A percentile compares a stretch with the other conserved stretches of the same genome.
Evolutionary conservation across 2,329 filamentous ascomycete genomes (phyloP).

Genomic region (Penicillium paneum): DNA sequence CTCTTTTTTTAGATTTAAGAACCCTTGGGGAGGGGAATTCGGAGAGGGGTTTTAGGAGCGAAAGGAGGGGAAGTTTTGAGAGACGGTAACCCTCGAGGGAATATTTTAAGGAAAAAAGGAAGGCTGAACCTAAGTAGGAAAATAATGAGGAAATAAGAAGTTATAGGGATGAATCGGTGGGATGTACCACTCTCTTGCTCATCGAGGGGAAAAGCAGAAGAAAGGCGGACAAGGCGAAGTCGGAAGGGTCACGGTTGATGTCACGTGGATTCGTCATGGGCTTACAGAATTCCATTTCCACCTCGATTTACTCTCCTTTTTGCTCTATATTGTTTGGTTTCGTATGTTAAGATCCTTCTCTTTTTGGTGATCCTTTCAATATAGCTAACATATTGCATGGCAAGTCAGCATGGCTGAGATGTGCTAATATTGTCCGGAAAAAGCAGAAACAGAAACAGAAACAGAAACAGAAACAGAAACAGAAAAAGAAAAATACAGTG

Average conservation of each 20-base stretch:
- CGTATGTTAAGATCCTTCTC: background rate
- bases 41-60: slow-evolving; percentile 24
- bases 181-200: slow-evolving; percentile 22
- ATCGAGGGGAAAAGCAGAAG: slow-evolving; percentile 27
- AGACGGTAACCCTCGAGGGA: slow-evolving; percentile 13
- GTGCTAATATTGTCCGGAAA: background rate
- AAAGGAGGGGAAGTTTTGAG: slow-evolving; percentile 20
- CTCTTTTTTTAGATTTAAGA: slow-evolving; percentile 17
- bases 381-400: background rate
- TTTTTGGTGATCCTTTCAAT: background rate
- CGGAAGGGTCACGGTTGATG: slow-evolving; percentile 27
- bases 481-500: slow-evolving; percentile 3
- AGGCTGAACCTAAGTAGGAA: background rate
- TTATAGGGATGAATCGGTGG: slow-evolving; percentile 18
- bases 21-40: slow-evolving; percentile 14
- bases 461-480: background rate
- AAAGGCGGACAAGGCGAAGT: slow-evolving; percentile 20
- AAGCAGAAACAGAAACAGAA: background rate
- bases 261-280: slow-evolving; percentile 40
- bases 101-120: background rate
- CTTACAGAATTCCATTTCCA: slow-evolving; percentile 20
- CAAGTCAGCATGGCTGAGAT: background rate
- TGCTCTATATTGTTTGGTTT: background rate
- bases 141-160: background rate
- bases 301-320: background rate